Conservation (phyloP, 768 basidiomycete genomes). For the Exsudoporus frostii region DNA sequence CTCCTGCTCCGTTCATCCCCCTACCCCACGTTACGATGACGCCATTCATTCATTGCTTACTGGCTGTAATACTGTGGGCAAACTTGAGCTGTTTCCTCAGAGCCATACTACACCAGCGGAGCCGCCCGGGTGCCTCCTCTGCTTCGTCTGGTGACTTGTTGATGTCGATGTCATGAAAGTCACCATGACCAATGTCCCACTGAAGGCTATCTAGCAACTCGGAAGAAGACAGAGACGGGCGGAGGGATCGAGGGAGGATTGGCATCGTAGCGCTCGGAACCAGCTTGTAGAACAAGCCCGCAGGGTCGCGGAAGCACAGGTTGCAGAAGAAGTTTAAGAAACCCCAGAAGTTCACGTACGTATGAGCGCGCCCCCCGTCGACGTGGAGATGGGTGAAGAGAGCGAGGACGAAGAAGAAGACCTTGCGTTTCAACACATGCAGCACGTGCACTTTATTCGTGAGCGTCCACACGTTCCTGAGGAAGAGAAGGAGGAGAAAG, state of each 20-base stretch:
- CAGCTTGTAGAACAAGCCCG: conserved; percentile 70
- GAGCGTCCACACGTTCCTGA: conserved; percentile 64
- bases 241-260: conserved; percentile 53
- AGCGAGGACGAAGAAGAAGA: conserved; percentile 66
- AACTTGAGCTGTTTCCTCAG: conserved; percentile 87
- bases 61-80: conserved; percentile 53
- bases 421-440: conserved; percentile 33
- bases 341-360: conserved; percentile 46
- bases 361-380: conserved; percentile 57
- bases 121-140: conserved; percentile 31
- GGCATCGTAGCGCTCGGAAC: conserved; percentile 62
- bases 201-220: conserved; percentile 88
- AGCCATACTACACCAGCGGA: conserved; percentile 73
- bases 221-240: conserved; percentile 50
- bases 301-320: conserved; percentile 48
- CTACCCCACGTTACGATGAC: conserved; percentile 22
- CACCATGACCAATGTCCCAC: conserved; percentile 87
- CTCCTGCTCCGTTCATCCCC: conserved; percentile 1
- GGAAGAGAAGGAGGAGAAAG: conserved; percentile 62
- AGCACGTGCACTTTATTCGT: conserved; percentile 39
- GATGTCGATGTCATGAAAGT: conserved; percentile 72
- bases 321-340: conserved; percentile 44
- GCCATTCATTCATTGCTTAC: conserved; percentile 23
- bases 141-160: conserved; percentile 19
- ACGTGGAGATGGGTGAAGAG: conserved; percentile 75